A percentile compares a stretch with the other conserved stretches of the same genome.
These are phyloP conservation scores for Alnus glutinosa DNA, from an alignment of 306 rosid species.

Conservation along the genomic window DNA sequence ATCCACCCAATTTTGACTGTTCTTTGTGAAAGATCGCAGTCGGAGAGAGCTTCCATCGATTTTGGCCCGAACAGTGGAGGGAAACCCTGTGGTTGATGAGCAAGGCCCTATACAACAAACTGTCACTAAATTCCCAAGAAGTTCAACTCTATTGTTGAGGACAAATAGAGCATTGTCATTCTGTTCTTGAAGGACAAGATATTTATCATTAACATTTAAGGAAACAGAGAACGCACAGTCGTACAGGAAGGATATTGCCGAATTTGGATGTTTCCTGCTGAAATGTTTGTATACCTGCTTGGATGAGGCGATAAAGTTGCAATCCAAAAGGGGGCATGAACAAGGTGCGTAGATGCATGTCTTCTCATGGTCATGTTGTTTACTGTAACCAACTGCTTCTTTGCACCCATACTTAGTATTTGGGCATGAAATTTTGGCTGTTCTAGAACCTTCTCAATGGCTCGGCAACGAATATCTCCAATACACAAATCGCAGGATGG, in stretches of 20 bases:
- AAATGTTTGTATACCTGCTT: conserved; percentile 51
- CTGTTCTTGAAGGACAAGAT: conserved; percentile 52
- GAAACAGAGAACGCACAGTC: conserved; percentile 27
- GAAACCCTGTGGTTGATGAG: conserved; percentile 26
- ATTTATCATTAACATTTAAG: conserved; percentile 26
- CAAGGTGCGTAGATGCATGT: conserved; percentile 59
- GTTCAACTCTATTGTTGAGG: conserved; percentile 34
- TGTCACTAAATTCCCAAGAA: conserved; percentile 45
- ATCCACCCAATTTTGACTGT: conserved; percentile 26
- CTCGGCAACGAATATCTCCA: conserved; percentile 73
- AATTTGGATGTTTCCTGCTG: conserved; percentile 39
- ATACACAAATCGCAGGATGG: conserved; percentile 64
- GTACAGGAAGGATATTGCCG: conserved; percentile 41
- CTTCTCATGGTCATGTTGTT: conserved; percentile 56
- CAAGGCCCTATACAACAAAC: conserved; percentile 54
- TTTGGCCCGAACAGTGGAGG: conserved; percentile 51
- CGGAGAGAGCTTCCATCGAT: conserved; percentile 30
- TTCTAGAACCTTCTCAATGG: conserved; percentile 72
- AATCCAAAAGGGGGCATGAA: conserved; percentile 50
- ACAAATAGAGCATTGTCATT: conserved; percentile 44
- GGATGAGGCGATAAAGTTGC: conserved; percentile 49
- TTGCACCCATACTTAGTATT: conserved; percentile 59
- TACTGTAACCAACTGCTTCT: conserved; percentile 33
- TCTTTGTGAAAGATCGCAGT: conserved; percentile 43
- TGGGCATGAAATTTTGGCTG: conserved; percentile 55